A percentile compares a stretch with the other conserved stretches of the same genome.
Evolutionary conservation across 257 asterid species (phyloP).

Genomic region (Thymus mandschuricus): DNA sequence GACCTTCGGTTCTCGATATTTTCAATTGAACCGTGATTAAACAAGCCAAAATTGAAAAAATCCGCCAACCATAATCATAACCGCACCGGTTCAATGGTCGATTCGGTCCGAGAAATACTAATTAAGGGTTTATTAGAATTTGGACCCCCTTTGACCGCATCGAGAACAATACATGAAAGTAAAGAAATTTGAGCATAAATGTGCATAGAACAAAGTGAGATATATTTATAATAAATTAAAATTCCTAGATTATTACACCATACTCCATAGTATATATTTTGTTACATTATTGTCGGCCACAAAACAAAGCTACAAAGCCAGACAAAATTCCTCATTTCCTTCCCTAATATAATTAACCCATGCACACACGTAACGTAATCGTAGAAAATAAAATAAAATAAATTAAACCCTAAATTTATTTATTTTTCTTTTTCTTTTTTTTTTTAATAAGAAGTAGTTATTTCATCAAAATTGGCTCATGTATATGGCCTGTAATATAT

Average conservation of each 20-base stretch:
- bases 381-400: background rate
- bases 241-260: conserved; percentile 30
- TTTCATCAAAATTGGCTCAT: conserved; percentile 8
- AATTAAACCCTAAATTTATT: background rate
- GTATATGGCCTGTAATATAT: too few relatives aligned
- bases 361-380: background rate
- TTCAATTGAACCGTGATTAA: too few relatives aligned
- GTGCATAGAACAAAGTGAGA: conserved; percentile 17
- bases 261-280: background rate
- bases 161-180: background rate
- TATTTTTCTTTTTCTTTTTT: too few relatives aligned
- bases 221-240: too few relatives aligned
- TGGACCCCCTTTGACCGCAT: conserved; percentile 42
- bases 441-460: background rate
- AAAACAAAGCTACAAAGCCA: conserved; percentile 35
- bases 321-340: conserved; percentile 47
- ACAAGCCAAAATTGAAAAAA: too few relatives aligned
- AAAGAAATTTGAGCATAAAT: background rate
- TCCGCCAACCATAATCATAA: too few relatives aligned
- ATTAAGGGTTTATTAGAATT: background rate
- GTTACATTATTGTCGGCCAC: conserved; percentile 65
- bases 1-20: too few relatives aligned
- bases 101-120: too few relatives aligned
- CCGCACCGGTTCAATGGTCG: too few relatives aligned
- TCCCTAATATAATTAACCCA: conserved; percentile 35